phyloP scores from a whole-genome alignment of 2,329 filamentous ascomycete genomes.

The Fragosphaeria purpurea region DNA sequence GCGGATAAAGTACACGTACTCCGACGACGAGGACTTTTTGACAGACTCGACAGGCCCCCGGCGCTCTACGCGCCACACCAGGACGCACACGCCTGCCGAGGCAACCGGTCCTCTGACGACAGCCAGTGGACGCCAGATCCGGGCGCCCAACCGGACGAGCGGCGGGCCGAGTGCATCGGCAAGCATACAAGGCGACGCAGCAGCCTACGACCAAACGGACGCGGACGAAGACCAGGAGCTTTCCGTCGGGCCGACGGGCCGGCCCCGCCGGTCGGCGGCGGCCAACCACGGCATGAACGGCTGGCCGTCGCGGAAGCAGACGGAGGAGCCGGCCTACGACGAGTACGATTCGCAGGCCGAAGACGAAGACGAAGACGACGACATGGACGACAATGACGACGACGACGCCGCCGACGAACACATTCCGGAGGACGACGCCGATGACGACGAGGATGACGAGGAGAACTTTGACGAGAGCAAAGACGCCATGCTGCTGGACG shows the following conservation, averaged over 20 bases:
- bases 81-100: conserved; percentile 63
- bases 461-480: conserved; percentile 46
- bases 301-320: conserved; percentile 29
- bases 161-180: conserved; percentile 36
- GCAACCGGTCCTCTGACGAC: conserved; percentile 55
- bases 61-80: conserved; percentile 65
- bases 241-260: conserved; percentile 34
- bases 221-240: conserved; percentile 21
- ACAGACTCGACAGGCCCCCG: conserved; percentile 52
- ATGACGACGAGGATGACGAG: conserved; percentile 42
- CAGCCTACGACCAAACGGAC: conserved; percentile 17
- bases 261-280: conserved; percentile 42
- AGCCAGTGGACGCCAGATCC: conserved; percentile 78
- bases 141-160: conserved; percentile 56
- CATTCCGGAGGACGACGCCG: conserved; percentile 38
- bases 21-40: conserved; percentile 69
- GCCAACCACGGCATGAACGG: conserved; percentile 40
- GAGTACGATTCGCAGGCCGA: conserved; percentile 44
- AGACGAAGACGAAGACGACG: conserved; percentile 59
- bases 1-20: conserved; percentile 92
- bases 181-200: conserved; percentile 33
- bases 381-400: conserved; percentile 38
- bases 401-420: conserved; percentile 22
- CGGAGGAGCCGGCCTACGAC: conserved; percentile 21
- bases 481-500: conserved; percentile 43